Percentiles rank a stretch among this genome's conserved stretches.
Evolutionary conservation across 345 rosid genomes (phyloP).

Genomic region (Brassica napus): DNA sequence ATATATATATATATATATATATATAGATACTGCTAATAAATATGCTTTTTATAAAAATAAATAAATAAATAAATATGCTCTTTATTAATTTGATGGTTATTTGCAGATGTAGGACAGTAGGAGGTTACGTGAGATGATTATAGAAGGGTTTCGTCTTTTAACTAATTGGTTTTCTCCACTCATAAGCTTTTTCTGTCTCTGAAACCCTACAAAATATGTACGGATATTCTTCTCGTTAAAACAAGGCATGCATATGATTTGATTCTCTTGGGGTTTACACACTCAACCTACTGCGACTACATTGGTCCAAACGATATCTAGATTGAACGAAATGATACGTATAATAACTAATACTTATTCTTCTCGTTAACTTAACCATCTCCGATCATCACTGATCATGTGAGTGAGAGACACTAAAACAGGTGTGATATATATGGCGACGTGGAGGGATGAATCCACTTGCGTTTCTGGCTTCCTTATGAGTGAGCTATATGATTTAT

Average conservation of each 20-base stretch:
- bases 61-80: not conserved
- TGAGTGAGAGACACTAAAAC: not conserved
- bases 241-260: not conserved
- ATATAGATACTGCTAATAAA: not conserved
- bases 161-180: not conserved
- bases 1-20: not conserved
- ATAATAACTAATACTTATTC: not conserved
- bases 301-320: not conserved
- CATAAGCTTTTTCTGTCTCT: not conserved
- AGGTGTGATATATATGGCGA: not conserved
- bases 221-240: not conserved
- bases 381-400: not conserved
- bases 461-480: too few relatives aligned
- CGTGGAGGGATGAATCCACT: not conserved
- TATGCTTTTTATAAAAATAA: too few relatives aligned
- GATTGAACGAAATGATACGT: not conserved
- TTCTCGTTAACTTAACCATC: too few relatives aligned
- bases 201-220: not conserved
- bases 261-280: not conserved
- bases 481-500: too few relatives aligned
- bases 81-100: not conserved
- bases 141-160: not conserved
- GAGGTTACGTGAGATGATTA: not conserved
- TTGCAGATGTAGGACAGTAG: not conserved
- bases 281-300: not conserved